Evolutionary conservation across 2,329 filamentous ascomycete genomes (phyloP), one percentile per base, ranked within the genome.

Genomic region (Xenosphaeropsis pyriputrescens): DNA sequence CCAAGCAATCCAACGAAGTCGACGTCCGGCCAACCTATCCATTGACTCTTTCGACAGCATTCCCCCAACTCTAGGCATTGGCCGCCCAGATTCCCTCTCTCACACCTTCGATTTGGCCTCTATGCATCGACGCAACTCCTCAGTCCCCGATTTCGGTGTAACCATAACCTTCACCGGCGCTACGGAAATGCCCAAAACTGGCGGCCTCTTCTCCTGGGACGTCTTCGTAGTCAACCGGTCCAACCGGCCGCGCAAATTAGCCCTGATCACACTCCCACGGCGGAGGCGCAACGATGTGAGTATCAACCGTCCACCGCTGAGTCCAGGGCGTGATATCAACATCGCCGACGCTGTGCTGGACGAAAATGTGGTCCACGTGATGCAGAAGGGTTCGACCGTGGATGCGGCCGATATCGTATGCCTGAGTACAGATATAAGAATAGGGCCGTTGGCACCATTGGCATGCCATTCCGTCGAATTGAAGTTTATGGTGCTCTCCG

Each of bases 221-320:
- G 68, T 88, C 13, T 81, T 85, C 50, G 75, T 88, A 29, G 78
- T 85, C 45, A 91, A 89, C 55, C 73, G 79, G 35, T 74, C 71
- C 34, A 60, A 62, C 31, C 67, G 61, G 18, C 59, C 70, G 2
- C 72, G 82, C 36, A 83, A 84, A 50, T 66, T 91, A 29, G 79
- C 80, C 18, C 64, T 89, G 15, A 57, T 82, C 18, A 73, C 74
- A 4, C 64, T 85, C 3, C 76, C 79, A 3, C 76, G 71, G 49
- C 70, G 79, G 6, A 69, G 74, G 18, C 67, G 72, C 39, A 67
- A 64, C 45, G 73, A 78, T 38, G 64, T 72, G 9, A 45, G 48
- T 5, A 48, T 50, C 6, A 53, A 48, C 18, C 49, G 52, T 9
- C 53, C 69, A 1, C 75, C 72, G 2, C 70, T 70, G 18, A 59